Percentiles rank a stretch among this genome's conserved stretches.
Evolutionary conservation across 371 early-diverging fungal genomes (phyloP).

Genomic region (Lichtheimia hyalospora): DNA sequence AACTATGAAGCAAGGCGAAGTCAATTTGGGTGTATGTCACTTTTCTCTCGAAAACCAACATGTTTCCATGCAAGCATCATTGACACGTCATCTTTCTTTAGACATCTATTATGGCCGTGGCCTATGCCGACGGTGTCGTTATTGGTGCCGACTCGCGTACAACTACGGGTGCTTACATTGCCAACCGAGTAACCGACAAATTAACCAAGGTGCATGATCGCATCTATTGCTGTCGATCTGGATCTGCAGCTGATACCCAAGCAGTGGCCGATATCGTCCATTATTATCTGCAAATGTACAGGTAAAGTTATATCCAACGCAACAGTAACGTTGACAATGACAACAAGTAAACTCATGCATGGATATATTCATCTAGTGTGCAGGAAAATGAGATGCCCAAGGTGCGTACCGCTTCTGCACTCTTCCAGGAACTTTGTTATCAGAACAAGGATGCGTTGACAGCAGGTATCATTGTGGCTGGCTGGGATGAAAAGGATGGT

Average conservation of each 20-base stretch:
- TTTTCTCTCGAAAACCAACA: conserved; percentile 1
- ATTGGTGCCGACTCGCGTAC: conserved; percentile 99
- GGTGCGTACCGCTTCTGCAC: conserved; percentile 89
- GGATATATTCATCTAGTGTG: conserved; percentile 48
- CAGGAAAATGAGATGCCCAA: conserved; percentile 86
- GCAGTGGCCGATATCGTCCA: conserved; percentile 96
- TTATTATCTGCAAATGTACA: conserved; percentile 89
- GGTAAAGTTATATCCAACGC: conserved; percentile 40
- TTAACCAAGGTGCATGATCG: conserved; percentile 95
- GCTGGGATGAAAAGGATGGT: conserved; percentile 96
- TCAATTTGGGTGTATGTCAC: conserved; percentile 84
- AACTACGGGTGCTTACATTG: conserved; percentile 96
- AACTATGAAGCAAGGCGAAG: conserved; percentile 89
- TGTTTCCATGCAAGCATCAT: background rate
- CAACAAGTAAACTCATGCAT: background rate
- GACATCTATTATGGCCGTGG: conserved; percentile 99
- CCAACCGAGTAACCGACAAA: conserved; percentile 98
- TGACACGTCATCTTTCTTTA: conserved; percentile 24
- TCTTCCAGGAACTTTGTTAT: conserved; percentile 96
- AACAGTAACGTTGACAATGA: background rate
- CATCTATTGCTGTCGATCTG: conserved; percentile 98
- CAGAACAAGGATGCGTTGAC: conserved; percentile 86
- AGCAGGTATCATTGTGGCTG: conserved; percentile 99
- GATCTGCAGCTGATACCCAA: conserved; percentile 99
- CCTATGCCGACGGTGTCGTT: conserved; percentile 94